These are phyloP conservation scores for Trametes hirsuta DNA, from an alignment of 1,284 basidiomycete species.

Conservation along the genomic window DNA sequence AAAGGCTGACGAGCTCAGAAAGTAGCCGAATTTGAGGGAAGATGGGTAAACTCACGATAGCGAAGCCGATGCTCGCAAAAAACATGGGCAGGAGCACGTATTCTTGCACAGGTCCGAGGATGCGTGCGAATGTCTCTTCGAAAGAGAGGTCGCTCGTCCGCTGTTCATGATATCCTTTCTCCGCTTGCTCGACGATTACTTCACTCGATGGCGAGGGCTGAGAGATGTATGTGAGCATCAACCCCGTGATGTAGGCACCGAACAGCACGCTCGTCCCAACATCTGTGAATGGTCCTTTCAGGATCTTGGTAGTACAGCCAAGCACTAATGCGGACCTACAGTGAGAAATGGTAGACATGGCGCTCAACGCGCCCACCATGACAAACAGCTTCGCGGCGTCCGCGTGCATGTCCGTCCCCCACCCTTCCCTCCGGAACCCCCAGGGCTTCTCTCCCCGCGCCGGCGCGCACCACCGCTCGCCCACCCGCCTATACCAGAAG, in stretches of 20 bases:
- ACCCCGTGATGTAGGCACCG: slow-evolving; percentile 35
- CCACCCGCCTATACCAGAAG: slow-evolving; percentile 28
- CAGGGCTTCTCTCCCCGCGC: slow-evolving; percentile 21
- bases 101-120: slow-evolving; percentile 39
- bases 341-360: slow-evolving; percentile 30
- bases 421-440: slow-evolving; percentile 22
- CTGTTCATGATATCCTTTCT: background rate
- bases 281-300: slow-evolving; percentile 18
- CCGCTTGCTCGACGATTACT: too few relatives aligned
- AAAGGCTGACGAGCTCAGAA: slow-evolving; percentile 52
- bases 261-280: slow-evolving; percentile 34
- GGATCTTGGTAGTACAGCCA: background rate
- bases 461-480: slow-evolving; percentile 32
- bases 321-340: slow-evolving; percentile 18
- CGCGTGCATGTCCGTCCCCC: slow-evolving; percentile 29
- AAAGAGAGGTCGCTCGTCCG: slow-evolving; percentile 23
- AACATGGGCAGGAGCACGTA: slow-evolving; percentile 53
- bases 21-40: too few relatives aligned
- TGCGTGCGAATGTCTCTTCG: slow-evolving; percentile 32
- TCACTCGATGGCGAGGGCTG: slow-evolving; percentile 14
- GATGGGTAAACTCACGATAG: slow-evolving; percentile 47
- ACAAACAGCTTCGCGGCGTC: slow-evolving; percentile 29
- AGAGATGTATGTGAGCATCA: slow-evolving; percentile 28
- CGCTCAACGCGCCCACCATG: slow-evolving; percentile 29
- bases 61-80: slow-evolving; percentile 57